Conservation (phyloP, 2,329 filamentous ascomycete species). For the Colletotrichum chlorophyti region DNA sequence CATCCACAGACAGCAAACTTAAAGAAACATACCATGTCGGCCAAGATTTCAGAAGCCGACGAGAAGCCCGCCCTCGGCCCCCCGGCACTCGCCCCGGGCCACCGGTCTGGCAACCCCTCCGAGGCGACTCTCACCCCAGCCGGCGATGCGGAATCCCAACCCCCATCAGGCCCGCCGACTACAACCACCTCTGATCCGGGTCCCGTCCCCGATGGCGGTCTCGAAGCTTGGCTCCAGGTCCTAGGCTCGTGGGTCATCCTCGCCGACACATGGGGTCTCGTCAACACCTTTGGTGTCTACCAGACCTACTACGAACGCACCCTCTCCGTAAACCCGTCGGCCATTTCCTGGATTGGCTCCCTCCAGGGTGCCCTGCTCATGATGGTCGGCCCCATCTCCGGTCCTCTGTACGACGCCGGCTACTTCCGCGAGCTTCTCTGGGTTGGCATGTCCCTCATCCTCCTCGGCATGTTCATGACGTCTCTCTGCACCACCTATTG, state of each 20-base stretch:
- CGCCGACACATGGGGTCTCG: constrained; percentile 37
- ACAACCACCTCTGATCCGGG: constrained; percentile 10
- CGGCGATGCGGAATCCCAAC: constrained; percentile 6
- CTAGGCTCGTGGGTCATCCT: constrained; percentile 32
- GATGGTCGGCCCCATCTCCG: constrained; percentile 46
- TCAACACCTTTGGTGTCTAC: constrained; percentile 54
- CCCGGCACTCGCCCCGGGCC: not conserved
- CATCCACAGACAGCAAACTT: not conserved
- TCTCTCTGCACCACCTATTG: constrained; percentile 52
- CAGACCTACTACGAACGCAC: constrained; percentile 50
- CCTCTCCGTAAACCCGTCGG: constrained; percentile 43
- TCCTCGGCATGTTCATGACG: constrained; percentile 51
- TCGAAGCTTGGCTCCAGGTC: constrained; percentile 36
- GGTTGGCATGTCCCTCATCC: constrained; percentile 42
- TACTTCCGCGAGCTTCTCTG: constrained; percentile 45
- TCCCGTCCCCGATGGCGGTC: constrained; percentile 33
- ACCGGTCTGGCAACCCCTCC: not conserved
- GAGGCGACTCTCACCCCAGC: constrained; percentile 10
- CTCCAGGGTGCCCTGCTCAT: constrained; percentile 49
- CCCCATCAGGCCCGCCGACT: not conserved
- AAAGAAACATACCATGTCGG: constrained; percentile 8
- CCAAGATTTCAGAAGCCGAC: not conserved
- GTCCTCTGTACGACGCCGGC: constrained; percentile 51
- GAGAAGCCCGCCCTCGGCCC: constrained; percentile 6
- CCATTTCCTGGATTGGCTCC: constrained; percentile 54